Percentiles rank a stretch among this genome's conserved stretches.
Conservation (phyloP, 1,139 yeast genomes). For the Debaryomyces singareniensis region DNA sequence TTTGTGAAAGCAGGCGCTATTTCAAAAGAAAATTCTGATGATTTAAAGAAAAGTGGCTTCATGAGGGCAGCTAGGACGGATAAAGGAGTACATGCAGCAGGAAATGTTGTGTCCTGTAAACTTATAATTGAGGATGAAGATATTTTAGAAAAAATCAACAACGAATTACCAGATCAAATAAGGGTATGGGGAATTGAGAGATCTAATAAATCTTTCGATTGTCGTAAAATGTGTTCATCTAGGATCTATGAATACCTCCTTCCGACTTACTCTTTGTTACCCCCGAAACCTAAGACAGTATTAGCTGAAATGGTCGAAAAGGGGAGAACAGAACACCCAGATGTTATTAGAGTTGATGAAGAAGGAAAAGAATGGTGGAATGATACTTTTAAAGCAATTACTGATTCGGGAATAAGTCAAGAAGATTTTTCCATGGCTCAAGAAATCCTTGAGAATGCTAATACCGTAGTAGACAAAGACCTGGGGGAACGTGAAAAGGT, state of each 20-base stretch:
- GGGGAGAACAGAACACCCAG: constrained; percentile 52
- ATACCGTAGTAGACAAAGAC: constrained; percentile 15
- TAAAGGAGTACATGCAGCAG: constrained; percentile 99
- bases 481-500: constrained; percentile 15
- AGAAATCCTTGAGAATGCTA: constrained; percentile 8
- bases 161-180: constrained; percentile 72
- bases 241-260: constrained; percentile 88
- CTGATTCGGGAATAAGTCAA: constrained; percentile 40
- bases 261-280: constrained; percentile 84
- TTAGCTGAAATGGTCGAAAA: constrained; percentile 54
- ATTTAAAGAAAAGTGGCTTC: constrained; percentile 82
- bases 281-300: constrained; percentile 75
- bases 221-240: constrained; percentile 91
- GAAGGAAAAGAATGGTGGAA: constrained; percentile 78
- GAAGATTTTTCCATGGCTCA: constrained; percentile 32
- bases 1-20: constrained; percentile 87
- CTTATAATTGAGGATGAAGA: constrained; percentile 86
- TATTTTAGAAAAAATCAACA: constrained; percentile 66
- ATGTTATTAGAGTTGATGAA: constrained; percentile 49
- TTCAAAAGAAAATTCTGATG: constrained; percentile 82
- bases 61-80: constrained; percentile 98
- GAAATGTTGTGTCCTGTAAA: constrained; percentile 84
- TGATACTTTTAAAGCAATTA: constrained; percentile 38
- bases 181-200: constrained; percentile 91
- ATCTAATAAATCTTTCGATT: constrained; percentile 86